Conservation (phyloP, 2,329 filamentous ascomycete genomes). For the Penicillium sp. region DNA sequence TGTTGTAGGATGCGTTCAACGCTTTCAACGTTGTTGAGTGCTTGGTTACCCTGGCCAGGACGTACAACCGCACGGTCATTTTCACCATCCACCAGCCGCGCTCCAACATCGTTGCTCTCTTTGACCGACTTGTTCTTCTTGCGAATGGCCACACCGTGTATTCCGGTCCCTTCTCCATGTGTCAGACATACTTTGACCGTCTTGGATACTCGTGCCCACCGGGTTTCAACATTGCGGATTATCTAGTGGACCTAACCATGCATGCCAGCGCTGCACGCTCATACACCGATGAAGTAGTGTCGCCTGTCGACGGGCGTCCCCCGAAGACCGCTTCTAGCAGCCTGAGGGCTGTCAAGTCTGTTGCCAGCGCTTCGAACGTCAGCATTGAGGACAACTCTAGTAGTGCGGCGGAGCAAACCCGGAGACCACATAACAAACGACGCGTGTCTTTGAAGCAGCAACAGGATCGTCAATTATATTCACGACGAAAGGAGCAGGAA, state of each 20-base stretch:
- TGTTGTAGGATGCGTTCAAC: conserved; percentile 74
- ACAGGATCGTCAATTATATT: conserved; percentile 88
- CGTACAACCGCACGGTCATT: conserved; percentile 92
- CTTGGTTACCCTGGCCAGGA: conserved; percentile 89
- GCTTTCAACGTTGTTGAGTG: conserved; percentile 98
- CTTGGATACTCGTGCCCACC: conserved; percentile 91
- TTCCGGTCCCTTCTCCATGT: conserved; percentile 83
- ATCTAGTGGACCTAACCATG: conserved; percentile 96
- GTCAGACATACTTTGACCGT: conserved; percentile 87
- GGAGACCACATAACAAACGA: conserved; percentile 66
- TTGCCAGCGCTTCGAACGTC: conserved; percentile 75
- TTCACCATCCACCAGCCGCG: conserved; percentile 98
- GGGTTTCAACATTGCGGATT: conserved; percentile 98
- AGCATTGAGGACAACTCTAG: conserved; percentile 68
- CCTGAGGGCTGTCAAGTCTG: conserved; percentile 82
- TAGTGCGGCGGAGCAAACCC: conserved; percentile 57
- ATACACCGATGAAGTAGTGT: conserved; percentile 52
- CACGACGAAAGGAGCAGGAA: conserved; percentile 65
- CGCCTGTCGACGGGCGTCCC: conserved; percentile 58
- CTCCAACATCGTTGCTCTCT: conserved; percentile 96
- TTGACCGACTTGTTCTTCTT: conserved; percentile 87
- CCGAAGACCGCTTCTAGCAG: conserved; percentile 77
- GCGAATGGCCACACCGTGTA: conserved; percentile 89
- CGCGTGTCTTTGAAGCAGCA: conserved; percentile 77
- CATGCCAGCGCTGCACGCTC: conserved; percentile 67